Evolutionary conservation across 495 filamentous ascomycete species (phyloP), one percentile per base, ranked within the genome.

Genomic region (Hypoxylon crocopeplum): DNA sequence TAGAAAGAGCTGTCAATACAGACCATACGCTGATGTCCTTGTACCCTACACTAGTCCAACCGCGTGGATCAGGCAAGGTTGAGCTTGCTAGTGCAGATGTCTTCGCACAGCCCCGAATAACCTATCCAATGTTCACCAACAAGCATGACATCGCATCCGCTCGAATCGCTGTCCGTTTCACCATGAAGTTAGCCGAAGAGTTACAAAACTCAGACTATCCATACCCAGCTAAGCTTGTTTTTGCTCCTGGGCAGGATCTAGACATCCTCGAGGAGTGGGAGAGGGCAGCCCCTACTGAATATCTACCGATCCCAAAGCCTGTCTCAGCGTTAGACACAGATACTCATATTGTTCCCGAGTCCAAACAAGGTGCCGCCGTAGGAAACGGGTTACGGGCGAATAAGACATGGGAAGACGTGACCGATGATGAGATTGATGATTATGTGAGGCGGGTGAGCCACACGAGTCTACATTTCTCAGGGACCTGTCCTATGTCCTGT

Each of bases 41-140:
- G 51, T 65, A 64, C 49, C 33, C 59, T 17, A 67, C 66, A 1
- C 41, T 68, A 19, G 33, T 61, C 8, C 69, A 79, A 46, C 77
- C 78, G 1, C 63, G 70, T 40, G 70, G 60, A 1, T 56, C 66
- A 7, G 78, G 78, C 15, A 55, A 54, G 5, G 38, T 80, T 33
- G 45, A 69, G 39, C 72, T 81, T 3, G 62, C 56, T 6, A 64
- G 62, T 5, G 62, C 58, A n/a, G 48, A 75, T 39, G 69, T 75
- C 1, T 37, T 70, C 19, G 59, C 44, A 10, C 34, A 58, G 2
- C 70, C 73, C n/a, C 51, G 61, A 15, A 39, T 70, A 46, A 46
- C 25, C 6, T 32, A 46, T 32, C 42, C 42, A 1, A 30, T 46
- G 27, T 27, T 50, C 12, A 40, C 13, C 34, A 25, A 48, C 19